Conservation (phyloP, 1,139 yeast genomes). For the Candida tunisiensis region DNA sequence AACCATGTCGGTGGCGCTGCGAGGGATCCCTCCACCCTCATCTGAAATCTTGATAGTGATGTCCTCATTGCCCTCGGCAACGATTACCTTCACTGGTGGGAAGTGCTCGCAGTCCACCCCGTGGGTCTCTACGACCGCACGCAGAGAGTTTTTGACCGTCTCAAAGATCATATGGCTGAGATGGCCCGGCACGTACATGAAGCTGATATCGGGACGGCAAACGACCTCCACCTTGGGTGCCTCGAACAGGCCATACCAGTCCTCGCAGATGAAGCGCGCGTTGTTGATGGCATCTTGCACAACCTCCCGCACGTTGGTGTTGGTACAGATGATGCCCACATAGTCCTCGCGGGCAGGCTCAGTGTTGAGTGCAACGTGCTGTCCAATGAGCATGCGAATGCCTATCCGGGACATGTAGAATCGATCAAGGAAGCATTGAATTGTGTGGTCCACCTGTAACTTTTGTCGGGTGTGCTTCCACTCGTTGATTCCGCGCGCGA, state of each 20-base stretch:
- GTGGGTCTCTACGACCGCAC: slow-evolving; percentile 73
- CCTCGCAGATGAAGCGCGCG: slow-evolving; percentile 73
- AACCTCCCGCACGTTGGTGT: slow-evolving; percentile 61
- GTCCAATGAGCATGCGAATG: slow-evolving; percentile 75
- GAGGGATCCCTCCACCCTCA: slow-evolving; percentile 89
- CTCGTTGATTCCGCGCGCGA: slow-evolving; percentile 85
- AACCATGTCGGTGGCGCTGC: slow-evolving; percentile 68
- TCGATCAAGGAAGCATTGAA: slow-evolving; percentile 61
- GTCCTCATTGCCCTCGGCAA: slow-evolving; percentile 84
- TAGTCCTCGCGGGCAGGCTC: slow-evolving; percentile 43
- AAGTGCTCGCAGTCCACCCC: slow-evolving; percentile 32
- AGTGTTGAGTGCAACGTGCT: slow-evolving; percentile 63
- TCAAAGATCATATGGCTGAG: slow-evolving; percentile 75
- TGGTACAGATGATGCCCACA: slow-evolving; percentile 73
- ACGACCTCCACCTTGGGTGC: slow-evolving; percentile 65
- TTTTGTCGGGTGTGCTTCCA: slow-evolving; percentile 37
- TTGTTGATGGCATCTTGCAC: slow-evolving; percentile 77
- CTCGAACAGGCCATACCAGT: slow-evolving; percentile 64
- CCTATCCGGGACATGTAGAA: slow-evolving; percentile 80
- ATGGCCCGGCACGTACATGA: slow-evolving; percentile 87
- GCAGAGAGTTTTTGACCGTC: slow-evolving; percentile 62
- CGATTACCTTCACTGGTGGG: slow-evolving; percentile 77
- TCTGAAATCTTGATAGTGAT: slow-evolving; percentile 86
- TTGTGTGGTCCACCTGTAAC: slow-evolving; percentile 28
- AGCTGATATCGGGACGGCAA: slow-evolving; percentile 41